A percentile compares a stretch with the other conserved stretches of the same genome.
Evolutionary conservation across 139 green algal species (phyloP).

Genomic region (Auxenochlorella protothecoides): DNA sequence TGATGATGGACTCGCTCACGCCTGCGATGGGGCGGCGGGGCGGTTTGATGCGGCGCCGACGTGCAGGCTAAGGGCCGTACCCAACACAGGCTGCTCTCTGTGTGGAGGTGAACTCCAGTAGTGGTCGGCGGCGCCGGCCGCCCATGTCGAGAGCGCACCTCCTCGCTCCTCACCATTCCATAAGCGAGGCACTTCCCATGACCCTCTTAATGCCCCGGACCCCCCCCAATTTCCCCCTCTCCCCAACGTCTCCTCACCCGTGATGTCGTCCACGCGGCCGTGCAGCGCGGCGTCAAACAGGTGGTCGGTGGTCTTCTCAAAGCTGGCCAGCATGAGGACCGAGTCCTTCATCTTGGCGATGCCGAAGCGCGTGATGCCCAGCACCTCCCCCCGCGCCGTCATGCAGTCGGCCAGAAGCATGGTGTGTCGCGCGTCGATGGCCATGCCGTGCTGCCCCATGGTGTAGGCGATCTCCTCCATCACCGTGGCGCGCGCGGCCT

Average conservation of each 20-base stretch:
- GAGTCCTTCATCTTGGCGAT: slow-evolving; percentile 99
- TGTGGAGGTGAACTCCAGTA: too few relatives aligned
- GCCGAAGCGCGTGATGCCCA: slow-evolving; percentile 97
- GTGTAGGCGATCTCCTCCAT: slow-evolving; percentile 83
- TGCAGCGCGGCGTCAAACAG: slow-evolving; percentile 94
- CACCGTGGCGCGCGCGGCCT: slow-evolving; percentile 66
- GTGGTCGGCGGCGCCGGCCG: too few relatives aligned
- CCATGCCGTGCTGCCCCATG: slow-evolving; percentile 90
- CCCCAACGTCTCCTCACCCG: not conserved
- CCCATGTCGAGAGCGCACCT: too few relatives aligned
- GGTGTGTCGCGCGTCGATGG: slow-evolving; percentile 87
- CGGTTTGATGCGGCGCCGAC: not conserved
- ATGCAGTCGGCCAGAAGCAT: slow-evolving; percentile 98
- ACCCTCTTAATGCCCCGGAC: not conserved
- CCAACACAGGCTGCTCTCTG: not conserved
- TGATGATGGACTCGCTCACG: slow-evolving; percentile 96
- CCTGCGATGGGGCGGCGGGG: slow-evolving; percentile 24
- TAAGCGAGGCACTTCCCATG: too few relatives aligned
- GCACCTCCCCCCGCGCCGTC: slow-evolving; percentile 84
- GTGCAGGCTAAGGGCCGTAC: not conserved
- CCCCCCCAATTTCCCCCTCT: not conserved
- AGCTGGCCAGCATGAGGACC: slow-evolving; percentile 95
- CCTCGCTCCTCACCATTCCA: too few relatives aligned
- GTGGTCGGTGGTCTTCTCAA: slow-evolving; percentile 99
- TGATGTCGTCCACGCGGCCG: slow-evolving; percentile 46